Percentiles rank a stretch among this genome's conserved stretches.
phyloP scores from a whole-genome alignment of 2,329 filamentous ascomycete species.

The Paecilomyces sp. region DNA sequence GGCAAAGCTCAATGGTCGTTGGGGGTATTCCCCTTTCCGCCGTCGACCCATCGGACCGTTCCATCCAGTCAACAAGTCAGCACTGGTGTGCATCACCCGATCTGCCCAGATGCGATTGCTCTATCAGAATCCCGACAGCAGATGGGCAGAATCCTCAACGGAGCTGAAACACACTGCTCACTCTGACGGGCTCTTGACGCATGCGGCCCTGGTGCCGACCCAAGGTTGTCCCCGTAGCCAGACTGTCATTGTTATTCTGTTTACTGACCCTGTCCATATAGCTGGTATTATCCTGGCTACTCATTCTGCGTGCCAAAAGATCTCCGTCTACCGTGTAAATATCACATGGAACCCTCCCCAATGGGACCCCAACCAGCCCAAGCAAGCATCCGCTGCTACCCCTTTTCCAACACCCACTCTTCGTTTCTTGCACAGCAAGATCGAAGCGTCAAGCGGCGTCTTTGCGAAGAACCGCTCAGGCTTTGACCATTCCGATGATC shows the following conservation, averaged over 20 bases:
- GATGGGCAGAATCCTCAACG: conserved; percentile 64
- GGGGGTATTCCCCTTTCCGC: conserved; percentile 62
- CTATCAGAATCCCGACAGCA: conserved; percentile 66
- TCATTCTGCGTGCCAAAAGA: conserved; percentile 54
- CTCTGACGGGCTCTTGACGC: conserved; percentile 69
- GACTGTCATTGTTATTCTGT: conserved; percentile 1
- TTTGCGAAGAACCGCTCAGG: conserved; percentile 16
- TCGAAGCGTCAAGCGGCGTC: conserved; percentile 26
- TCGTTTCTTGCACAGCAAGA: conserved; percentile 29
- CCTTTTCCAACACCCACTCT: conserved; percentile 30
- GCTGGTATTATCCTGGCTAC: conserved; percentile 30
- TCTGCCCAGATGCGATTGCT: conserved; percentile 68
- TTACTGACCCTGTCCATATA: conserved; percentile 5
- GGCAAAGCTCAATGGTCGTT: conserved; percentile 54
- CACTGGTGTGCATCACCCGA: conserved; percentile 68
- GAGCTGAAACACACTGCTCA: conserved; percentile 67
- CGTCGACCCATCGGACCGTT: conserved; percentile 62
- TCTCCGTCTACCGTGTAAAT: conserved; percentile 65
- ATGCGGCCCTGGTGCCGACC: conserved; percentile 68
- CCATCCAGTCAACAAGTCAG: conserved; percentile 61
- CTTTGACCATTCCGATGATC: conserved; percentile 15
- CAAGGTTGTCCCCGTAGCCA: conserved; percentile 47
- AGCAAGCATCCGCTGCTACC: conserved; percentile 14
- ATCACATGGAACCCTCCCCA: conserved; percentile 66
- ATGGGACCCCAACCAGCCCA: conserved; percentile 39